A percentile compares a stretch with the other conserved stretches of the same genome.
phyloP scores from a whole-genome alignment of 1,139 yeast species.

The Debaryomycetaceae sp. region DNA sequence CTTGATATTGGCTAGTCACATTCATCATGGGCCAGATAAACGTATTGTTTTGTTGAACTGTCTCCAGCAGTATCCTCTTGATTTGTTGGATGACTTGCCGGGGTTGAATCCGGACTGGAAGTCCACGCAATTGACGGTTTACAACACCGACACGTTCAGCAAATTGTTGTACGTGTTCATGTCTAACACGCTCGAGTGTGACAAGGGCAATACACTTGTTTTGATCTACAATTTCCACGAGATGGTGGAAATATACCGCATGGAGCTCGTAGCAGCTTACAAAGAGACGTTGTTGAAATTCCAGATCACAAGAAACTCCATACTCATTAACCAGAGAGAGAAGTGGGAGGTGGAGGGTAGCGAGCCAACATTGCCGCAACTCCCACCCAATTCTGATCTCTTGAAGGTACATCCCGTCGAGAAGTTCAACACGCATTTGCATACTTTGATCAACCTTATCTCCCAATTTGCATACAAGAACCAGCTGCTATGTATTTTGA shows the following conservation, averaged over 20 bases:
- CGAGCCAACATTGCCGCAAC: slow-evolving; percentile 18
- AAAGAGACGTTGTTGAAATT: slow-evolving; percentile 34
- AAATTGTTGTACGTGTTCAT: slow-evolving; percentile 20
- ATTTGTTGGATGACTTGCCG: slow-evolving; percentile 16
- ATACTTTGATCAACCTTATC: slow-evolving; percentile 22
- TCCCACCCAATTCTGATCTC: slow-evolving; percentile 31
- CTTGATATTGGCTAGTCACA: slow-evolving; percentile 27
- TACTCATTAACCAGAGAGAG: slow-evolving; percentile 17
- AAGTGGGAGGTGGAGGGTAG: slow-evolving; percentile 22
- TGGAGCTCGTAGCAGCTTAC: slow-evolving; percentile 31
- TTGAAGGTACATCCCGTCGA: slow-evolving; percentile 28
- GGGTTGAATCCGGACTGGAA: slow-evolving; percentile 18
- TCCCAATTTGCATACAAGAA: slow-evolving; percentile 20
- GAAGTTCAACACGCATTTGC: slow-evolving; percentile 32
- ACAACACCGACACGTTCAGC: slow-evolving; percentile 26
- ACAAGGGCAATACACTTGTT: slow-evolving; percentile 13
- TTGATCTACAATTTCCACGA: slow-evolving; percentile 36
- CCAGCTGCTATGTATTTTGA: slow-evolving; percentile 25
- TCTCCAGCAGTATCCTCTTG: slow-evolving; percentile 28
- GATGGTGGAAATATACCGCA: slow-evolving; percentile 30
- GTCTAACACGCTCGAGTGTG: slow-evolving; percentile 7
- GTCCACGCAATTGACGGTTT: slow-evolving; percentile 11
- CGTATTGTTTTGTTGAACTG: slow-evolving; percentile 30
- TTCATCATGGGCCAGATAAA: slow-evolving; percentile 10
- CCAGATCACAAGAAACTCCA: slow-evolving; percentile 26